Base-by-base conservation (phyloP, 1,139 yeast species). In the Candida pseudocylindracea region DNA sequence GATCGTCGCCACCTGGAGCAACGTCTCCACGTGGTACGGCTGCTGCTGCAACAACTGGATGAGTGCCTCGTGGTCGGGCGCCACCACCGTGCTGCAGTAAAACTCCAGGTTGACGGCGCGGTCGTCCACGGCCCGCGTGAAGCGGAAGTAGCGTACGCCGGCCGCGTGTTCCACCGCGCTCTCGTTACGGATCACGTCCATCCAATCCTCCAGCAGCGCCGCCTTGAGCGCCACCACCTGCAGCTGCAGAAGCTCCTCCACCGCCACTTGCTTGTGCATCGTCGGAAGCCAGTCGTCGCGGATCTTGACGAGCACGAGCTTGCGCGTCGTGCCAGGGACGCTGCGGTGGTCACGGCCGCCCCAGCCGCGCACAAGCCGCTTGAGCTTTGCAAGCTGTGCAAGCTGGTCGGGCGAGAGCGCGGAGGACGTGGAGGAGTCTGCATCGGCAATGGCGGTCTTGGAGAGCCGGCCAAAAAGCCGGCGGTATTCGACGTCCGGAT, bases 271-370 rank as follows among this genome's bases (percentile, higher is more conserved):
- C 37, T 73, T 72, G 36, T 63, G 61, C 12, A 66, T 54, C 0
- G 81, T 67, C 1, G 93, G 93, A 12, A 79, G 50, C 78, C 88
- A 80, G 45, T 78, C 91, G 39, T 78, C 85, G 46, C 75, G 66
- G 30, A 81, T 69, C 42, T 72, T 71, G 0, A 92, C 72, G 36
- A 81, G 57, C 9, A 68, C 57, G 33, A 79, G 51, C 41, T 74
- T 74, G 39, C 83, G 60, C 0, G 72, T 52, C 1, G 80, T 67
- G 8, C 91, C 91, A 0, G 92, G 85, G 6, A 78, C 67, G 10
- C 70, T 56, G 33, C 75, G 53, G 36, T 73, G 68, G 45, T 79
- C 92, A 40, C 69, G 67, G 0, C 93, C 92, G 32, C 83, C 74
- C 91, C 92, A 80, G 13, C 81, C 81, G 41, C 79, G 60, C 1